Conservation (phyloP, 1,284 basidiomycete species). For the Naganishia sp. region DNA sequence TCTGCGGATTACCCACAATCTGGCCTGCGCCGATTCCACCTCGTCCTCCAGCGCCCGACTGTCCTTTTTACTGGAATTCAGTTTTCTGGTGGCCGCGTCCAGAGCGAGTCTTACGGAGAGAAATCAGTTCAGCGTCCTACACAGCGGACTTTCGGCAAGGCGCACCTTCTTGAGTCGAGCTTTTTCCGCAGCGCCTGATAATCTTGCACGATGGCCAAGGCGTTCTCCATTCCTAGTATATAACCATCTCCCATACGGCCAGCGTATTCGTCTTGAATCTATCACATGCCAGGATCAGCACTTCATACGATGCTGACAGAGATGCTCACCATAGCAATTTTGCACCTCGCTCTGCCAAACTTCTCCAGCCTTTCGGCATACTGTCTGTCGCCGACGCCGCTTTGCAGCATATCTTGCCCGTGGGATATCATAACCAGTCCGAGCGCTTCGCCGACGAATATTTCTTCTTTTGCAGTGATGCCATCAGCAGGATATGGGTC, state of each 20-base stretch:
- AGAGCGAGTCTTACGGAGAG: conserved; percentile 63
- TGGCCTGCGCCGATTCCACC: conserved; percentile 64
- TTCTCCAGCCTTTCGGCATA: conserved; percentile 68
- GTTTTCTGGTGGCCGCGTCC: conserved; percentile 71
- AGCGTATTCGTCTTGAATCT: conserved; percentile 70
- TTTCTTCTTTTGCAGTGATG: conserved; percentile 47
- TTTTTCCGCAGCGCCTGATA: conserved; percentile 56
- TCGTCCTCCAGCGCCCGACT: conserved; percentile 72
- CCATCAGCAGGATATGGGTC: conserved; percentile 49
- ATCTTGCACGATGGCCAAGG: conserved; percentile 52
- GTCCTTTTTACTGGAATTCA: conserved; percentile 64
- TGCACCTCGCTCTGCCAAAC: conserved; percentile 76
- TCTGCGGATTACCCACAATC: conserved; percentile 63
- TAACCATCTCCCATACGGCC: conserved; percentile 70
- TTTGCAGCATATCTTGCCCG: conserved; percentile 71
- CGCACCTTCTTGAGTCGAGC: conserved; percentile 73
- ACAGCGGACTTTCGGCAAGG: background rate
- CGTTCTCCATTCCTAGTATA: conserved; percentile 63
- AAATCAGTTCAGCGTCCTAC: conserved; percentile 15
- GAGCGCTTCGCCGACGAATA: conserved; percentile 69
- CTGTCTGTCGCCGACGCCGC: conserved; percentile 52
- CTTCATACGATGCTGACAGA: too few species aligned
- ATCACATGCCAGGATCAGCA: background rate
- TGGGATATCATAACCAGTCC: conserved; percentile 82
- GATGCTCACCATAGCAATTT: conserved; percentile 64